phyloP scores from a whole-genome alignment of 495 filamentous ascomycete genomes.

The Penicillium ochrochloron region DNA sequence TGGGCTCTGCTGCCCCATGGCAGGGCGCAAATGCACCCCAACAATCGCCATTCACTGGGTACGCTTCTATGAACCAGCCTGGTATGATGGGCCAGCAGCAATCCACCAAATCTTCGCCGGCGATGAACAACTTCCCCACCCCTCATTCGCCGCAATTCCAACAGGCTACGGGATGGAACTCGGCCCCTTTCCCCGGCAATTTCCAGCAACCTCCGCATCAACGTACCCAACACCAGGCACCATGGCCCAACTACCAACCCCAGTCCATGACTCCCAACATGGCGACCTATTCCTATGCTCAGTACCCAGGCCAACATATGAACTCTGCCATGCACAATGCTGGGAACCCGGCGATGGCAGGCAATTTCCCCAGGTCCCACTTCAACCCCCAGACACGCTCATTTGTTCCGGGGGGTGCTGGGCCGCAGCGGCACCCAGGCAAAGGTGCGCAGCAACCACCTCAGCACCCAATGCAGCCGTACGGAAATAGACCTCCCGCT shows the following conservation, averaged over 20 bases:
- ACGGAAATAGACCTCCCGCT: constrained; percentile 26
- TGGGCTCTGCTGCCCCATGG: constrained; percentile 45
- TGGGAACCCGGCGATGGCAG: constrained; percentile 74
- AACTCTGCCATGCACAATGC: constrained; percentile 63
- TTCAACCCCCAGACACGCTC: constrained; percentile 94
- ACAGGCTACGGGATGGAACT: constrained; percentile 39
- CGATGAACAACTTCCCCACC: constrained; percentile 47
- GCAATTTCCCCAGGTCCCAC: constrained; percentile 77
- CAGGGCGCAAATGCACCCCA: constrained; percentile 42
- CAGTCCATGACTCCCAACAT: constrained; percentile 43
- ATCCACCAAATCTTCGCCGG: constrained; percentile 48
- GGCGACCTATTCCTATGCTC: constrained; percentile 74
- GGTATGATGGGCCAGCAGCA: constrained; percentile 44
- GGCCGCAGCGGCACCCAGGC: constrained; percentile 36
- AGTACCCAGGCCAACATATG: constrained; percentile 72
- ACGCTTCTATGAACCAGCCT: constrained; percentile 46
- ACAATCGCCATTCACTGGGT: constrained; percentile 47
- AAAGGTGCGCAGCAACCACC: constrained; percentile 36
- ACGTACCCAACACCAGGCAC: constrained; percentile 39
- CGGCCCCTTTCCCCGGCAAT: constrained; percentile 41
- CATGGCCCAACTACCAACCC: constrained; percentile 43
- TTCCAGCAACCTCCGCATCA: constrained; percentile 50
- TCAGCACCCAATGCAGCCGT: constrained; percentile 40
- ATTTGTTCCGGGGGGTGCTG: constrained; percentile 69
- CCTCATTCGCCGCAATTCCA: constrained; percentile 40